Evolutionary conservation across 495 filamentous ascomycete genomes (phyloP), one percentile per base, ranked within the genome.

Genomic region (Hypoxylon intermedium): DNA sequence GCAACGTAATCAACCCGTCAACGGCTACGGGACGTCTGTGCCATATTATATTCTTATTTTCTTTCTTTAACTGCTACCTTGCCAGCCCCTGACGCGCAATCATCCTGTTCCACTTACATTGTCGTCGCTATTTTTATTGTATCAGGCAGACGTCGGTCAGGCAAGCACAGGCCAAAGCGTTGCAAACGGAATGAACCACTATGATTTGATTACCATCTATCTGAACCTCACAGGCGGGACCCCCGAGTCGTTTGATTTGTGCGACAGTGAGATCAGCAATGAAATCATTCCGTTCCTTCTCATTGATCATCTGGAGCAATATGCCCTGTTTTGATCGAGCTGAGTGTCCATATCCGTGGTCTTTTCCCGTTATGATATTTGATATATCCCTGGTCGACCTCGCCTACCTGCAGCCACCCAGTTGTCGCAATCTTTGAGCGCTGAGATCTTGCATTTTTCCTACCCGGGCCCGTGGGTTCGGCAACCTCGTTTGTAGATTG

Each of bases 211-310:
- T 52, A 61, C 59, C 57, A 60, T 41, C 21, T 48, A 56, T 46
- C 53, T 51, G 51, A 47, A 18, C 34, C 50, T n/a, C 33, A 40
- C 36, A 9, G 45, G 36, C 42, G 56, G 37, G 40, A 60, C 36
- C 55, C 40, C 56, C 56, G 62, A 57, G 47, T 37, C 45, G 41
- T 66, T 67, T 67, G 56, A 63, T 60, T 67, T 69, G 62, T 71
- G 48, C 63, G 52, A 71, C 66, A 45, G 68, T 68, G 55, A 64
- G 58, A 67, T 69, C 63, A 62, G 62, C 63, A 67, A 57, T 65
- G 56, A 58, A 64, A 67, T 62, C 63, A 51, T 63, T 43, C 37
- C 47, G 53, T 28, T 50, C 58, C 54, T 58, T 49, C 53, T 58
- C 49, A 42, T 42, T 50, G 49, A 50, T 51, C 50, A 12, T 53